A percentile compares a stretch with the other conserved stretches of the same genome.
Evolutionary conservation across 2,329 filamentous ascomycete genomes (phyloP).

Genomic region (Aspergillus vadensis): DNA sequence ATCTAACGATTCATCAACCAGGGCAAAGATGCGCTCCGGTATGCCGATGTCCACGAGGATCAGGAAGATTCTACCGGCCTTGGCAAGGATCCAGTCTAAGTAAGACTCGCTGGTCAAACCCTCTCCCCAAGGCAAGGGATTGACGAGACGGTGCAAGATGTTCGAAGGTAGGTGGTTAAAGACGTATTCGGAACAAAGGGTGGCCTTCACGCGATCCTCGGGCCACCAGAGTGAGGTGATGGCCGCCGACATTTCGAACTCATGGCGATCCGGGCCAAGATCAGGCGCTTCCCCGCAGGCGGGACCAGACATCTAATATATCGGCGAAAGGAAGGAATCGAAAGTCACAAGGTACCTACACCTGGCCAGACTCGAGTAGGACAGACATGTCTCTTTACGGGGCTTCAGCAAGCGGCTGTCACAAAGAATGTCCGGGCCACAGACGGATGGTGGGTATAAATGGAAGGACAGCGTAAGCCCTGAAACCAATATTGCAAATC

Average conservation of each 20-base stretch:
- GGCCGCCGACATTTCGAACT: constrained; percentile 30
- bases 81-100: constrained; percentile 64
- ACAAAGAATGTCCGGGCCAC: constrained; percentile 1
- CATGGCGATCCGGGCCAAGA: constrained; percentile 18
- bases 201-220: constrained; percentile 48
- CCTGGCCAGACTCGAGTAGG: not conserved
- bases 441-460: not conserved
- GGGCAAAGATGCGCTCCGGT: constrained; percentile 64
- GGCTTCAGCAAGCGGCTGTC: constrained; percentile 7
- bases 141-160: constrained; percentile 41
- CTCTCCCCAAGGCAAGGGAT: constrained; percentile 46
- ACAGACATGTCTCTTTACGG: constrained; percentile 9
- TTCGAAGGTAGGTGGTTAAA: constrained; percentile 38
- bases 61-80: constrained; percentile 60
- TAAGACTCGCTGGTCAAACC: constrained; percentile 55
- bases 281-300: constrained; percentile 1
- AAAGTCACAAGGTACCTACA: constrained; percentile 2
- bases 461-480: not conserved
- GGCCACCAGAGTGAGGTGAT: constrained; percentile 48
- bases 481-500: not conserved
- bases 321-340: not conserved
- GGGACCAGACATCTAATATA: constrained; percentile 13
- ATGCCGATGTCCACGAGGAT: constrained; percentile 61
- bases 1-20: constrained; percentile 63
- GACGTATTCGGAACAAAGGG: constrained; percentile 45